Conservation (phyloP, 2,329 filamentous ascomycete species). For the Penicillium sp. region DNA sequence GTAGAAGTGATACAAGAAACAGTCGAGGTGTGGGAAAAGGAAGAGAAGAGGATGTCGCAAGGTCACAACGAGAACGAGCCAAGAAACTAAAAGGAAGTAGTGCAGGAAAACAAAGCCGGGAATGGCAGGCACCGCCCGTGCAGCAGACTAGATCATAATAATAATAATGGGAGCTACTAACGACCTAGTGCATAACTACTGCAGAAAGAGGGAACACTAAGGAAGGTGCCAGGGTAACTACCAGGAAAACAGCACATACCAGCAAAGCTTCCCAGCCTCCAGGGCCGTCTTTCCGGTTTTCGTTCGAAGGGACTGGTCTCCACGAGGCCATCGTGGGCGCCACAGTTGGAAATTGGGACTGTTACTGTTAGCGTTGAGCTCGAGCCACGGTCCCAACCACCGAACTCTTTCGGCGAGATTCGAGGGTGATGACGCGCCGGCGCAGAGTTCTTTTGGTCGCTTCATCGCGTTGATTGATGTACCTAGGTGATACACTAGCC, state of each 20-base stretch:
- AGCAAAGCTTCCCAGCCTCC: not conserved
- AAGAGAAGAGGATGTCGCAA: not conserved
- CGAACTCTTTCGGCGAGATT: not conserved
- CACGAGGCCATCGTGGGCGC: not conserved
- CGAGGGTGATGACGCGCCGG: not conserved
- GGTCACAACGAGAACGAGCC: not conserved
- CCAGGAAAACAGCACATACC: slow-evolving; percentile 4
- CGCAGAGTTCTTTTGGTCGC: not conserved
- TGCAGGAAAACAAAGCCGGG: slow-evolving; percentile 6
- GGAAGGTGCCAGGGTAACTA: slow-evolving; percentile 2
- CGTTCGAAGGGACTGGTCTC: not conserved
- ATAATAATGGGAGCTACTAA: not conserved
- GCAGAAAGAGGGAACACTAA: not conserved
- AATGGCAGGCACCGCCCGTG: slow-evolving; percentile 9
- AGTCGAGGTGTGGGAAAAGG: slow-evolving; percentile 4
- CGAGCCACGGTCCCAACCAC: not conserved
- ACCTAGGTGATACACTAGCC: not conserved
- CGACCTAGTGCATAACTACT: not conserved
- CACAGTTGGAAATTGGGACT: not conserved
- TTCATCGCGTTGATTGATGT: not conserved
- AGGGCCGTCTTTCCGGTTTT: not conserved
- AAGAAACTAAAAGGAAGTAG: not conserved
- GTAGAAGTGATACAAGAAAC: slow-evolving; percentile 1
- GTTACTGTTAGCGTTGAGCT: not conserved
- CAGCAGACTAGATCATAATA: not conserved